Evolutionary conservation across 2,329 filamentous ascomycete genomes (phyloP), one percentile per base, ranked within the genome.

Genomic region (Geosmithia flava): DNA sequence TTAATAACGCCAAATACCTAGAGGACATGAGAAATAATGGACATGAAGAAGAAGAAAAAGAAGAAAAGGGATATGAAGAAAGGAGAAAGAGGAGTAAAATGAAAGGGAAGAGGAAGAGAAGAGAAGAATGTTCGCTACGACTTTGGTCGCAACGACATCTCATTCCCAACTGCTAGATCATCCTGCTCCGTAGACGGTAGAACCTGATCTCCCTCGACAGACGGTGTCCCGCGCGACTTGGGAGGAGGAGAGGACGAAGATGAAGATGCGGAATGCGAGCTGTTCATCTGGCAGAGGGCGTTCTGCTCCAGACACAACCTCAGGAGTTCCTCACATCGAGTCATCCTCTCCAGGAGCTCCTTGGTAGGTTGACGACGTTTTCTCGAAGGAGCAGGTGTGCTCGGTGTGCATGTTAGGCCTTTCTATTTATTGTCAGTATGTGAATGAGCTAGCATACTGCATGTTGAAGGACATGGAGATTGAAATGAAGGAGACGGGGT

Each of bases 361-460:
- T 61, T 55, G 15, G 56, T 60, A 16, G 55, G 57, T 16, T 57
- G 55, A 30, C 56, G 55, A 19, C 59, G 57, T 50, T 58, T 60
- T 20, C 58, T 58, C 17, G 57, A 56, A 17, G 58, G 54, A 41
- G 59, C 59, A 23, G 59, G 59, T 8, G 50, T 53, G 23, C 58
- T 61, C 27, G 59, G 56, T 15, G 54, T 54, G 41, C 59, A 61
- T 11, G 49, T 45, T 16, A 52, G 49, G 10, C 58, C 55, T 10
- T 59, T 53, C 59, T 61, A n/a, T 19, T 3, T 30, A 11, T 13
- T 37, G 3, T 7, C 19, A 23, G 6, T 5, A 19, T 7, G 20
- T 17, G 19, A 16, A 16, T 33, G 23, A 48, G 41, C 20, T 4
- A 29, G 11, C 29, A 42, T 40, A 16, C 39, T 41, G 15, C 11